Conservation (phyloP, 208 protist genomes). For the Acanthamoeba sp. region DNA sequence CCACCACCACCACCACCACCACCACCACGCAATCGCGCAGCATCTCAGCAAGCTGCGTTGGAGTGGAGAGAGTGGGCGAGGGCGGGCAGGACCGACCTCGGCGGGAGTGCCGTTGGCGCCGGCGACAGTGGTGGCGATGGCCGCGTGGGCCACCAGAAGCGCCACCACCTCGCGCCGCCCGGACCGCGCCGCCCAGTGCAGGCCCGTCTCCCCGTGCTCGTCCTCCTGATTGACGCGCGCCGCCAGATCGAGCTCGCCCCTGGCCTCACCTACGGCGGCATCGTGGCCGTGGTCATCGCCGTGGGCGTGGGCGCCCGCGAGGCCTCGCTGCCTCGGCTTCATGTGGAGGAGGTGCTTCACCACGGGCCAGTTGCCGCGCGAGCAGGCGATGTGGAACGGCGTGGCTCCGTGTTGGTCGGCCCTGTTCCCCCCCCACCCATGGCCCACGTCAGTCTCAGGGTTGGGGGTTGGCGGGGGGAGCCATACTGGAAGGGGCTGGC, state of each 20-base stretch:
- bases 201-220: not conserved
- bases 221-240: not conserved
- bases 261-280: too few relatives aligned
- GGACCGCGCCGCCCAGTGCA: not conserved
- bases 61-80: not conserved
- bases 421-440: not conserved
- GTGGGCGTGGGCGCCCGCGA: not conserved
- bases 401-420: not conserved
- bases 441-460: too few relatives aligned
- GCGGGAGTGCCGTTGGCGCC: not conserved
- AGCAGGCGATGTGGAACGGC: constrained; percentile 48
- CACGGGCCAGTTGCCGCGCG: constrained; percentile 30
- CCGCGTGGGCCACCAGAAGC: not conserved
- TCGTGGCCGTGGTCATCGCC: not conserved
- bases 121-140: not conserved
- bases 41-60: not conserved
- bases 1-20: too few relatives aligned
- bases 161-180: not conserved
- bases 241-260: too few relatives aligned
- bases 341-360: not conserved
- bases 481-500: not conserved
- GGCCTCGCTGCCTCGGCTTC: not conserved
- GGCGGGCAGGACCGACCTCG: not conserved
- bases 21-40: too few relatives aligned
- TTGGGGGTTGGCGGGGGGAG: not conserved